Base-by-base conservation (phyloP, 257 asterid species). In the Forsythia viridissima region DNA sequence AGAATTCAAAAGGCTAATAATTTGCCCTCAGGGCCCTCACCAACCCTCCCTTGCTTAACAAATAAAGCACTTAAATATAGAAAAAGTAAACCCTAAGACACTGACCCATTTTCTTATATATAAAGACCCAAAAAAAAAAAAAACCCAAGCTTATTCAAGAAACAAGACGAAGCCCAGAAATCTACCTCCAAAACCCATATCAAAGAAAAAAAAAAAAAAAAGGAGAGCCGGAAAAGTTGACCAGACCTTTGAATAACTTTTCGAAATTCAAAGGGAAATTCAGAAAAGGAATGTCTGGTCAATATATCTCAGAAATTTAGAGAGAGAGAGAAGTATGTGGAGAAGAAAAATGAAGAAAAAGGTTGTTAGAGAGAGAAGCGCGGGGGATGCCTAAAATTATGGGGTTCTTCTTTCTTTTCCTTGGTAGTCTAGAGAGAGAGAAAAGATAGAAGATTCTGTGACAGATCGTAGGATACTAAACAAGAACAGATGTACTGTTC, bases 401-500 rank as follows among this genome's bases (percentile, higher is more conserved):
- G 86, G 81, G 71, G 80, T 84, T 70, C 75, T 77, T 63, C 76
- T 73, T 20, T 75, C 48, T 36, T 77, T 70, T 34, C 41, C 4
- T 55, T 10, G 20, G 21, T 34, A 63, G 65, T 75, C 52, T 36
- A 85, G 74, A 77, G 74, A 24, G 81, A 72, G 75, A 77, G 77
- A 72, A 13, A n/a, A 20, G 61, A 38, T 65, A 52, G 51, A 52
- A 48, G 42, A 75, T n/a, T 71, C 38, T 67, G 78, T 51, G 81
- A 77, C 83, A 75, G 71, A 34, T 69, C 36, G 72, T 61, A 76
- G 59, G 82, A 79, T 73, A 73, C 79, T 73, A 72, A 43, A 80
- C 43, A 72, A 74, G 81, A 80, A 83, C 75, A 79, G 80, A 82
- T 73, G 94, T 87, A 89, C 94, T 71, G 71, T 88, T 87, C 97